A percentile compares a stretch with the other conserved stretches of the same genome.
These are phyloP conservation scores for Xylaria palmicola DNA, from an alignment of 495 filamentous ascomycete genomes.

Conservation along the genomic window DNA sequence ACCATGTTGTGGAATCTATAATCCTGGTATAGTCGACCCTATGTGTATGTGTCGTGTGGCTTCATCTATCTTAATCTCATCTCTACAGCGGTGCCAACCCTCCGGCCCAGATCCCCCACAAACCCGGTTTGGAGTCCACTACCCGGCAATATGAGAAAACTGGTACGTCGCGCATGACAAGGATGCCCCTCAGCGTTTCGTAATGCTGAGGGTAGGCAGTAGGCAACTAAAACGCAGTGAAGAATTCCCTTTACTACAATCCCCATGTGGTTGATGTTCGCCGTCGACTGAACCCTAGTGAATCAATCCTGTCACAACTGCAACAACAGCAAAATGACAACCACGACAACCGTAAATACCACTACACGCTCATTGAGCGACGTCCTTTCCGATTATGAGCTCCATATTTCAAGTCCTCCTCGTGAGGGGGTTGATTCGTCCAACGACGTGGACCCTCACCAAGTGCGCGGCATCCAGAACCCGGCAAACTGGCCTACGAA, in stretches of 20 bases:
- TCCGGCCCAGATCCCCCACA: too few relatives aligned
- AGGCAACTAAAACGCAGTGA: too few relatives aligned
- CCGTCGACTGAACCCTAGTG: not conserved
- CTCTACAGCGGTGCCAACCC: too few relatives aligned
- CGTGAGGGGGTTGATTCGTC: slow-evolving; percentile 14
- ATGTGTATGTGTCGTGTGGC: too few relatives aligned
- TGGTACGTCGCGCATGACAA: too few relatives aligned
- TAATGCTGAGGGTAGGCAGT: too few relatives aligned
- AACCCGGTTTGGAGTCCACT: too few relatives aligned
- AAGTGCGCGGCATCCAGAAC: slow-evolving; percentile 24
- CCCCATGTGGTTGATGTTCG: not conserved
- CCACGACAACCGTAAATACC: slow-evolving; percentile 38
- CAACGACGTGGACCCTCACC: slow-evolving; percentile 22
- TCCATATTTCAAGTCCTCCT: slow-evolving; percentile 37
- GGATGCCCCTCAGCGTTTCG: too few relatives aligned
- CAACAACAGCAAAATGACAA: slow-evolving; percentile 16
- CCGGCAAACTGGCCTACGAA: slow-evolving; percentile 44
- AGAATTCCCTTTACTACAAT: too few relatives aligned
- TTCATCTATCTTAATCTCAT: too few relatives aligned
- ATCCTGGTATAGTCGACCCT: too few relatives aligned
- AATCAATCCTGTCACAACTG: not conserved
- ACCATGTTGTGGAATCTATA: not conserved
- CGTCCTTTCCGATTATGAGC: slow-evolving; percentile 49
- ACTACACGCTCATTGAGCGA: slow-evolving; percentile 28
- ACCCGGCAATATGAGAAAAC: too few relatives aligned